These are phyloP conservation scores for Serendipita indica DNA, from an alignment of 768 basidiomycete species.

Conservation along the genomic window DNA sequence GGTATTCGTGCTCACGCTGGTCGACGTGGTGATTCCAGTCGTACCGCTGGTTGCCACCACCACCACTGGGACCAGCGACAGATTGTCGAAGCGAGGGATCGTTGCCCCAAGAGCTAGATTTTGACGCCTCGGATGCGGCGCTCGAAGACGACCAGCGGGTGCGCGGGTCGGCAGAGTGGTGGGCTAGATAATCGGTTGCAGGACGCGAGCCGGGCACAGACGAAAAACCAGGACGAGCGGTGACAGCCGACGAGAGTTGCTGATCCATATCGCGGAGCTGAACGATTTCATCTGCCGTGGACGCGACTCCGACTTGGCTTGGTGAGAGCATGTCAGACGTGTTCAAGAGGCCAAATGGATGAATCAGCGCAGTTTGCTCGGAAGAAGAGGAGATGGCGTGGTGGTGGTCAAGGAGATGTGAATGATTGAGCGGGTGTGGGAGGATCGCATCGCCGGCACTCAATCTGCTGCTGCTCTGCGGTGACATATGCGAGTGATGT, in stretches of 20 bases:
- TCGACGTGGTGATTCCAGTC: constrained; percentile 21
- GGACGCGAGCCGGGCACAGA: background rate
- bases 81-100: background rate
- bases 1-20: constrained; percentile 20
- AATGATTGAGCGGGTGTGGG: constrained; percentile 1
- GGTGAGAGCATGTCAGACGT: background rate
- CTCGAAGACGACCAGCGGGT: constrained; percentile 1
- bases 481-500: constrained; percentile 32
- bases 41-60: background rate
- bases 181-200: background rate
- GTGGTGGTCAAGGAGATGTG: background rate
- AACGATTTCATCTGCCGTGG: constrained; percentile 50
- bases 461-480: constrained; percentile 26
- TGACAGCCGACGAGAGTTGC: constrained; percentile 9
- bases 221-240: constrained; percentile 9
- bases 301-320: constrained; percentile 33
- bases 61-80: background rate
- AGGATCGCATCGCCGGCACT: constrained; percentile 24
- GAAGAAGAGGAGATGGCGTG: constrained; percentile 1
- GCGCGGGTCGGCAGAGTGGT: too few relatives aligned
- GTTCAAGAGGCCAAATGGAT: constrained; percentile 2
- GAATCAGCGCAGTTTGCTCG: background rate
- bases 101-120: constrained; percentile 11
- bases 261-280: constrained; percentile 31
- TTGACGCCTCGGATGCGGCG: background rate